Percentiles rank a stretch among this genome's conserved stretches.
These are phyloP conservation scores for Nemania sp. DNA, from an alignment of 2,329 filamentous ascomycete genomes.

Conservation along the genomic window DNA sequence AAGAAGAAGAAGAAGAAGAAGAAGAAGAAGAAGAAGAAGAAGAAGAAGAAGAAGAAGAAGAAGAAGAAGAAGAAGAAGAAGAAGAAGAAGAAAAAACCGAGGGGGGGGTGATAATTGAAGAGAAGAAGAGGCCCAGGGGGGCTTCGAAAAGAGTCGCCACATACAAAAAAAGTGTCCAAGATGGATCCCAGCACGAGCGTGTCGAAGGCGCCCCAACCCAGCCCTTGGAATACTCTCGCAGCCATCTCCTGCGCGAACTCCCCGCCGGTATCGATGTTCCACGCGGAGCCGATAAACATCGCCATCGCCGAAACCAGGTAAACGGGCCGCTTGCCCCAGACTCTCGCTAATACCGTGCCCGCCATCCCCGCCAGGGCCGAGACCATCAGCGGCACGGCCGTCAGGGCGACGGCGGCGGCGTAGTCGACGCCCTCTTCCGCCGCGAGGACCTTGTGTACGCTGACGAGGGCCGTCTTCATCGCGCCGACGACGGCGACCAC, in stretches of 20 bases:
- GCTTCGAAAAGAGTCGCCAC: neutral
- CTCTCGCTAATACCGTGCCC: constrained; percentile 49
- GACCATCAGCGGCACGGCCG: constrained; percentile 57
- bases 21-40: constrained; percentile 51
- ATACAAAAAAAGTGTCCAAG: constrained; percentile 61
- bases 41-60: too few species aligned
- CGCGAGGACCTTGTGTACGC: constrained; percentile 52
- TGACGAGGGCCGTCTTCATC: constrained; percentile 60
- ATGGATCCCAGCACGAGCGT: constrained; percentile 57
- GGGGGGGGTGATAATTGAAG: too few species aligned
- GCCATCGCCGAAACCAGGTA: constrained; percentile 53
- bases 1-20: too few species aligned
- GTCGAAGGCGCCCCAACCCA: constrained; percentile 65
- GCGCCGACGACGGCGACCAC: constrained; percentile 52
- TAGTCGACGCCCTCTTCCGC: constrained; percentile 51
- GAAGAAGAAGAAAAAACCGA: too few species aligned
- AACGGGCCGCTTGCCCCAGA: constrained; percentile 58
- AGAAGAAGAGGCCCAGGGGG: too few species aligned
- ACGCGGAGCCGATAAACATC: constrained; percentile 55
- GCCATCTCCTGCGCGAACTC: constrained; percentile 54
- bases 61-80: too few species aligned
- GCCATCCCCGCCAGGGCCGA: constrained; percentile 52
- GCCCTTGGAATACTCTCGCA: constrained; percentile 58
- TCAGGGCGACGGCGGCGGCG: constrained; percentile 53
- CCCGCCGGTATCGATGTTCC: constrained; percentile 51